Base-by-base conservation (phyloP, 2,329 filamentous ascomycete species). In the Phoma sp. region DNA sequence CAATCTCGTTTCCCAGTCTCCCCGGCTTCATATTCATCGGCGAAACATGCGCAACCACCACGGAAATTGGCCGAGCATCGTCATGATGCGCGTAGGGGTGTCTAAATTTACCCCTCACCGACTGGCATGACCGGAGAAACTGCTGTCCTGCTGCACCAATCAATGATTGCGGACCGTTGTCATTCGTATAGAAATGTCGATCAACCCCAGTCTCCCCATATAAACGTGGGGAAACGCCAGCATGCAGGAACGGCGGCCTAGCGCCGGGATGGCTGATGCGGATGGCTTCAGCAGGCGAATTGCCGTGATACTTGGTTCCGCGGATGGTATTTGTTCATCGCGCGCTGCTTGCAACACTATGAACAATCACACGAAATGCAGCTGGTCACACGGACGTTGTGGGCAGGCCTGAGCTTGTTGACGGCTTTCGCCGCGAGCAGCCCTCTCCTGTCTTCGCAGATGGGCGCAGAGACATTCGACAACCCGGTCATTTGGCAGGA, bases 401-500 rank as follows among this genome's bases (percentile, higher is more conserved):
- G 32, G 18, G 38, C 25, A 5, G 17, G 28, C 18, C 11, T 47
- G 21, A 12, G 21, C 2, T 17, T 53, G 1, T n/a, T 53, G 11
- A 28, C n/a, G 15, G 21, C 36, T 12, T 25, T 11, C 25, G 42
- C 36, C n/a, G 25, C 25, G 3, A n/a, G 25, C n/a, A 37, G 30
- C 12, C 43, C 50, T 7, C 23, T 53, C 10, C 18, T n/a, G n/a
- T n/a, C 15, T 23, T 42, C 14, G n/a, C 21, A 20, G 39, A 14
- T 50, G 37, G 53, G 55, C n/a, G 62, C 56, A 9, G 37, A 36
- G 5, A 69, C 64, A 3, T 81, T 81, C 61, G 72, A 66, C 12
- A 84, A 85, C 60, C 83, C 82, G 0, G 73, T 84, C n/a, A 67
- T 85, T 2, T 86, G 79, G 74, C 74, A 83, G 47, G 83, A 85